Conservation (phyloP, 106 monocot genomes). For the Dendrobium huoshanense region DNA sequence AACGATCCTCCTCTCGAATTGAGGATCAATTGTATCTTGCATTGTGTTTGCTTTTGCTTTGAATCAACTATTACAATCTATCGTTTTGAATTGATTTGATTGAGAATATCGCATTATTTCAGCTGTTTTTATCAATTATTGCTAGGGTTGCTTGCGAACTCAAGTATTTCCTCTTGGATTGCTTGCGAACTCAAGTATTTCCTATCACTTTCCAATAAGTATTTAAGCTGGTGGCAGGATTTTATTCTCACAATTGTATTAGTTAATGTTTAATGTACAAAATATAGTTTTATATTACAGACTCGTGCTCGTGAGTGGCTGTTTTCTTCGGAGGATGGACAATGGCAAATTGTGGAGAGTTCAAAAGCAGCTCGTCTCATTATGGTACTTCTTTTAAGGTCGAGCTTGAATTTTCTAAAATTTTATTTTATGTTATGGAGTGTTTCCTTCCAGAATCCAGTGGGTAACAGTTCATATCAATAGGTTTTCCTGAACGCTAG, state of each 20-base stretch:
- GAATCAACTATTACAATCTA: no score
- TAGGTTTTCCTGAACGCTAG: conserved; percentile 89
- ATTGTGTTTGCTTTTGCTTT: no score
- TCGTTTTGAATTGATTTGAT: no score
- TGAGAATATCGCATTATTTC: no score
- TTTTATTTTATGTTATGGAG: background rate
- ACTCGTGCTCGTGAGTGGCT: conserved; percentile 87
- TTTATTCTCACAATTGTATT: background rate
- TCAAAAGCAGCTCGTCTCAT: conserved; percentile 93
- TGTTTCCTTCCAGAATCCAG: background rate
- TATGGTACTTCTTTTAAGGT: conserved; percentile 47
- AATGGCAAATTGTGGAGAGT: conserved; percentile 85
- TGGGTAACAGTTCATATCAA: background rate
- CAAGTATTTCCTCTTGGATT: no score
- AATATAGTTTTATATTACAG: conserved; percentile 39
- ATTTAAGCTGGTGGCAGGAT: background rate
- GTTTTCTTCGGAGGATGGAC: conserved; percentile 92
- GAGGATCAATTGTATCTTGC: no score
- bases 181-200: no score
- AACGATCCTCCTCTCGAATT: no score
- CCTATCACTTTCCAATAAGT: background rate
- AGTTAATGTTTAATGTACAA: background rate
- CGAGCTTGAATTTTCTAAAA: background rate
- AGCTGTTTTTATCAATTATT: no score
- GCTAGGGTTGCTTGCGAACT: no score